Percentiles rank a stretch among this genome's conserved stretches.
phyloP scores from a whole-genome alignment of 208 protist species.

The Acanthamoeba rhysodes region DNA sequence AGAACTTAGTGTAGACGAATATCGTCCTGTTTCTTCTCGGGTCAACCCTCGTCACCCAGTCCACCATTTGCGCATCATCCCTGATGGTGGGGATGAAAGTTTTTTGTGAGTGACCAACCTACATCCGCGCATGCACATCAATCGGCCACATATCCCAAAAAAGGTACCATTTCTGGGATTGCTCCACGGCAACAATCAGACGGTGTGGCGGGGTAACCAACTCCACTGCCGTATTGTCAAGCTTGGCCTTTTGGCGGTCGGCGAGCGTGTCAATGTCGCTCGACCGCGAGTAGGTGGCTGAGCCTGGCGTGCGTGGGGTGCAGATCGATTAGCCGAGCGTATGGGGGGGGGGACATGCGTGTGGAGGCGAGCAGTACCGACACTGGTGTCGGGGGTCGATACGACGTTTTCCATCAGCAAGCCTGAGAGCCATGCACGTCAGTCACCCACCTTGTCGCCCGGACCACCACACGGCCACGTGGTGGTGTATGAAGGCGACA shows the following conservation, averaged over 20 bases:
- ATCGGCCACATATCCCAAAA: background rate
- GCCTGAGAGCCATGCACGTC: background rate
- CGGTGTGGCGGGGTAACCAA: background rate
- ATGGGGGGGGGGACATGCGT: background rate
- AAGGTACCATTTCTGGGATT: constrained; percentile 9
- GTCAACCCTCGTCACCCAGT: constrained; percentile 79
- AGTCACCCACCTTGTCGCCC: background rate
- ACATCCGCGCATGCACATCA: background rate
- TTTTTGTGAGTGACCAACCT: too few species aligned
- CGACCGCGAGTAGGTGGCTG: background rate
- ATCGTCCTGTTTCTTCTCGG: constrained; percentile 77
- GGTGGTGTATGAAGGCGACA: background rate
- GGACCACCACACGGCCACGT: background rate
- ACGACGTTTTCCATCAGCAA: background rate
- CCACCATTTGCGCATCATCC: constrained; percentile 71
- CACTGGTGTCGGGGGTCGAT: background rate
- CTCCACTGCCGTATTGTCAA: background rate
- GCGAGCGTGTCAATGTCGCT: background rate
- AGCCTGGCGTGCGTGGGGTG: background rate
- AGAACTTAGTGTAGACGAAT: constrained; percentile 53
- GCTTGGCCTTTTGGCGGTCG: background rate
- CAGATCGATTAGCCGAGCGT: background rate
- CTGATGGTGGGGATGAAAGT: background rate
- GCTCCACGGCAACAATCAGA: constrained; percentile 37
- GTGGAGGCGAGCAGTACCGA: background rate